Evolutionary conservation across 139 green algal genomes (phyloP), one percentile per base, ranked within the genome.

Genomic region (Mesotaenium endlicherianum): DNA sequence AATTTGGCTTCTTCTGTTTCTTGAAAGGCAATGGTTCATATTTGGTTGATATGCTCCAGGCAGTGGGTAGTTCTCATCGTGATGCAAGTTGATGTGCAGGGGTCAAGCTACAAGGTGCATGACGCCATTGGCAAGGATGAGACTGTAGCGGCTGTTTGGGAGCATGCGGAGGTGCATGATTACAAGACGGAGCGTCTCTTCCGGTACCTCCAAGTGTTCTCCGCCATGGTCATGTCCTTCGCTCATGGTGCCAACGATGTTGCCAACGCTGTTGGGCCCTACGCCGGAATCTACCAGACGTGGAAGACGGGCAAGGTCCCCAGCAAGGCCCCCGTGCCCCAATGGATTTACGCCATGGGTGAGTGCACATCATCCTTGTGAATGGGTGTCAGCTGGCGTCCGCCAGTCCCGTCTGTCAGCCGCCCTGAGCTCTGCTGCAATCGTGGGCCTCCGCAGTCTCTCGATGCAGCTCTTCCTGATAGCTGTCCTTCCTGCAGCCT

Each of bases 141-240:
- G 11, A 38, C 16, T 14, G 47, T 49, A 17, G 41, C 34, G 16
- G 70, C 70, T 39, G 40, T 78, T 17, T 53, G 40, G 38, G 70
- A 78, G 6, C 64, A 84, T 64, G 89, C 90, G 2, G 94, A 96
- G 84, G 43, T 89, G 45, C 97, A 95, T 70, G 91, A 94, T 77
- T 53, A 80, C 0, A 78, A 82, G 43, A 87, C 88, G 1, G 92
- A 95, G 88, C 67, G 87, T 38, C 53, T 77, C 57, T 94, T 93
- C 89, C 50, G 55, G 70, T 92, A 91, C 17, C 31, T 86, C 6
- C 75, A 82, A 34, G 93, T 98, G 16, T 91, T 97, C 83, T 95
- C 94, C 34, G 93, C 95, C 1, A 92, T 88, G 70, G 92, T 88
- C 40, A 92, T 94, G 50, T 92, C 92, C 0, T 97, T 98, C 78